These are phyloP conservation scores for Erysimum cheiri DNA, from an alignment of 441 rosid genomes.

Conservation along the genomic window DNA sequence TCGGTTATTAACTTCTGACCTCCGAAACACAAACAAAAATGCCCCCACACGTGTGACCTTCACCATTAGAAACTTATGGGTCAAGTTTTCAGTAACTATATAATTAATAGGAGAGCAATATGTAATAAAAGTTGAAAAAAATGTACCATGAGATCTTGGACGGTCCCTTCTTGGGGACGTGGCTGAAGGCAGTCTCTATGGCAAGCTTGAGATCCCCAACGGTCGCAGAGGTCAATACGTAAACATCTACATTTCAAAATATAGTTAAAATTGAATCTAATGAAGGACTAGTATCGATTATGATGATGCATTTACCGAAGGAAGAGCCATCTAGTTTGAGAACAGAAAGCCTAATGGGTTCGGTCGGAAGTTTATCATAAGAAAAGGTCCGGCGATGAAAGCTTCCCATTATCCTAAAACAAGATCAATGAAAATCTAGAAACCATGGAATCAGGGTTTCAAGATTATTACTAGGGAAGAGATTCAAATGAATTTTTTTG, in stretches of 20 bases:
- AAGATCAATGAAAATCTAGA: slow-evolving; percentile 27
- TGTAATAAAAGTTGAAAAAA: not conserved
- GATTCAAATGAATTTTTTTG: slow-evolving; percentile 14
- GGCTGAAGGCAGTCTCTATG: slow-evolving; percentile 70
- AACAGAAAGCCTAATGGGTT: slow-evolving; percentile 75
- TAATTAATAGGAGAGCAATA: not conserved
- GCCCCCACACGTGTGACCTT: slow-evolving; percentile 96
- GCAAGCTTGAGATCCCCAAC: slow-evolving; percentile 75
- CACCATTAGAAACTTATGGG: slow-evolving; percentile 30
- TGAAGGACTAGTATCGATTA: no score
- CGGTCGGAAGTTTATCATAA: slow-evolving; percentile 69
- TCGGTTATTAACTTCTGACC: slow-evolving; percentile 72
- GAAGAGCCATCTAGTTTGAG: slow-evolving; percentile 83
- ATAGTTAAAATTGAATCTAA: no score
- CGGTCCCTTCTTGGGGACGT: slow-evolving; percentile 67
- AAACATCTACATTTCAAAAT: slow-evolving; percentile 64
- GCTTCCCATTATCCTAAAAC: slow-evolving; percentile 43
- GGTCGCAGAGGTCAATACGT: slow-evolving; percentile 63
- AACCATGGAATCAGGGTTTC: slow-evolving; percentile 33
- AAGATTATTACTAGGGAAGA: slow-evolving; percentile 27
- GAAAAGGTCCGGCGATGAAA: slow-evolving; percentile 49
- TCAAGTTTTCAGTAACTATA: not conserved
- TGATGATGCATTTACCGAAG: slow-evolving; percentile 61
- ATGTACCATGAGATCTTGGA: slow-evolving; percentile 84
- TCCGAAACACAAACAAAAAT: slow-evolving; percentile 73